phyloP scores from a whole-genome alignment of 331 rosid genomes.

The Pyracantha coccinea region DNA sequence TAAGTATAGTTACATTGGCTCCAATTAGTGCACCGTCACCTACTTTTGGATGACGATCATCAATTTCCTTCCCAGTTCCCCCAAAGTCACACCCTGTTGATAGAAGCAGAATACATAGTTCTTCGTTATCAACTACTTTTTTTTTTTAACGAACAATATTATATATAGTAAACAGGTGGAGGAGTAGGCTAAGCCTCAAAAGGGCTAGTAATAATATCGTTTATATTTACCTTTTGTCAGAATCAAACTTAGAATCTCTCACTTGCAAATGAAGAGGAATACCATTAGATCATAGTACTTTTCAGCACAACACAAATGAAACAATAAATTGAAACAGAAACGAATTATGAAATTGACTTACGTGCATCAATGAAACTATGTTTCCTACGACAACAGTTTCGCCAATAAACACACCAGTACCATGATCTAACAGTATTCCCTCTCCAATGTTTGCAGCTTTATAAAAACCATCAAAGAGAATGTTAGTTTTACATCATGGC shows the following conservation, averaged over 20 bases:
- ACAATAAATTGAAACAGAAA: neutral
- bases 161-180: too few relatives aligned
- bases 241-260: too few relatives aligned
- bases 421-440: conserved; percentile 93
- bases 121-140: neutral
- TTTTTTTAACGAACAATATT: too few relatives aligned
- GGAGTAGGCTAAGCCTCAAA: too few relatives aligned
- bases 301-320: neutral
- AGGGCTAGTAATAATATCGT: too few relatives aligned
- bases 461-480: neutral
- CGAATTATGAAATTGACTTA: conserved; percentile 30
- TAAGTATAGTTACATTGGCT: conserved; percentile 78
- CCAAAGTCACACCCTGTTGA: conserved; percentile 82
- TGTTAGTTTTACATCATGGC: neutral
- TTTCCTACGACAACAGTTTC: conserved; percentile 93
- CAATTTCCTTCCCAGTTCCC: conserved; percentile 85
- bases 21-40: conserved; percentile 91
- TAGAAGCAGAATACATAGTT: neutral
- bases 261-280: too few relatives aligned
- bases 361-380: conserved; percentile 95
- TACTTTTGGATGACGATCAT: conserved; percentile 91
- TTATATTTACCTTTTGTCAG: too few relatives aligned
- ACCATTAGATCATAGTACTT: too few relatives aligned
- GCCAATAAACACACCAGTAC: conserved; percentile 91
- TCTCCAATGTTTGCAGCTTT: conserved; percentile 91